These are phyloP conservation scores for Phytophthora parvispora DNA, from an alignment of 352 stramenopile genomes.

Conservation along the genomic window DNA sequence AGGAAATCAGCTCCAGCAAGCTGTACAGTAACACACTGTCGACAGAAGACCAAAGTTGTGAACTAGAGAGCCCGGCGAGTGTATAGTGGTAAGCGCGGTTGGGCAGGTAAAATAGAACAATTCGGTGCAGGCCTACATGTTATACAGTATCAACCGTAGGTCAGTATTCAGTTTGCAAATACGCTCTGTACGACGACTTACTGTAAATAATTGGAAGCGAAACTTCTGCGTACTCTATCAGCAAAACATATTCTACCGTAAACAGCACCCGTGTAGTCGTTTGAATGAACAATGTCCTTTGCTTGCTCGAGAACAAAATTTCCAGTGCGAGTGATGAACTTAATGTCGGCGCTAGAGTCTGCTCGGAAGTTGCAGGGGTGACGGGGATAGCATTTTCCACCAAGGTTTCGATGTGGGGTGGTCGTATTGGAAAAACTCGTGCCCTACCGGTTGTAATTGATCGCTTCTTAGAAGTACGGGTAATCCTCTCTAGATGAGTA, in stretches of 20 bases:
- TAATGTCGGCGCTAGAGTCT: not conserved
- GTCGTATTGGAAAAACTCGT: too few species aligned
- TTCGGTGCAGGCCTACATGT: not conserved
- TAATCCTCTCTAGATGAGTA: not conserved
- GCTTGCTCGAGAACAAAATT: not conserved
- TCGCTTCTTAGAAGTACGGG: not conserved
- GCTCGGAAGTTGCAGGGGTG: not conserved
- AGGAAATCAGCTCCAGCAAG: conserved; percentile 14
- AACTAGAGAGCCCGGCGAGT: not conserved
- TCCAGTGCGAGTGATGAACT: not conserved
- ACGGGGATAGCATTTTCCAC: not conserved
- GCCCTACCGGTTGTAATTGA: not conserved
- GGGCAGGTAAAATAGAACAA: conserved; percentile 11
- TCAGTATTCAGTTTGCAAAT: too few species aligned
- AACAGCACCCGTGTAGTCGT: conserved; percentile 6
- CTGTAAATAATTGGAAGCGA: not conserved
- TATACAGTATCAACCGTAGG: not conserved
- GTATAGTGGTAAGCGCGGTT: conserved; percentile 22
- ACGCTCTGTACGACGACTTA: not conserved
- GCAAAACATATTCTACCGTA: conserved; percentile 24
- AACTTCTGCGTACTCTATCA: not conserved
- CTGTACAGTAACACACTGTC: conserved; percentile 21
- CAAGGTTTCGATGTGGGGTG: not conserved
- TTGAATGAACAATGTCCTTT: not conserved
- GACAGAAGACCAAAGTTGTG: not conserved